Conservation (phyloP, 1,284 basidiomycete species). For the Hemileia vastatrix region DNA sequence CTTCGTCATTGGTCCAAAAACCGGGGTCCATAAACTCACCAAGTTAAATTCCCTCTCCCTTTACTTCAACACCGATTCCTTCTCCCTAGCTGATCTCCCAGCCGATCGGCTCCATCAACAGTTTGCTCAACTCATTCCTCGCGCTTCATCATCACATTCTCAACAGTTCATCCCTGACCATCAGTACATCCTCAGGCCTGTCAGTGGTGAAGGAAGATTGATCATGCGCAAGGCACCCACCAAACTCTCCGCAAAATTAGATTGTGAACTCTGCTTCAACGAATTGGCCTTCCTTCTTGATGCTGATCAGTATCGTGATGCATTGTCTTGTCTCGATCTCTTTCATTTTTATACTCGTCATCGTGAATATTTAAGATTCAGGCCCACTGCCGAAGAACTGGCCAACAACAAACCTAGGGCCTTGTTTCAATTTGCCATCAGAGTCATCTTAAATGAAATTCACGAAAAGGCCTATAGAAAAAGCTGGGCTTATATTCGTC, state of each 20-base stretch:
- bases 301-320: conserved; percentile 89
- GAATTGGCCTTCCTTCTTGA: conserved; percentile 90
- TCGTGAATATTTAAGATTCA: conserved; percentile 67
- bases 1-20: conserved; percentile 82
- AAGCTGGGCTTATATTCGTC: conserved; percentile 85
- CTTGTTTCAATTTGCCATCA: conserved; percentile 68
- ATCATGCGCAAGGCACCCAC: conserved; percentile 71
- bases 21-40: conserved; percentile 89
- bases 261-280: conserved; percentile 81
- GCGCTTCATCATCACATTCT: conserved; percentile 28
- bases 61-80: conserved; percentile 92
- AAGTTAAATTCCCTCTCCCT: conserved; percentile 77
- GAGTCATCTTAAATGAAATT: conserved; percentile 74
- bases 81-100: conserved; percentile 60
- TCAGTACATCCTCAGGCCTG: conserved; percentile 92
- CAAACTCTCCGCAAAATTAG: conserved; percentile 68
- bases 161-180: conserved; percentile 58
- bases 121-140: conserved; percentile 59
- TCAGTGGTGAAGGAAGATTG: conserved; percentile 85
- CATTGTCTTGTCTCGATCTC: conserved; percentile 86
- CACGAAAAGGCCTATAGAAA: conserved; percentile 74
- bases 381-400: conserved; percentile 57
- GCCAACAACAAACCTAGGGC: conserved; percentile 60
- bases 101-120: conserved; percentile 51
- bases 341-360: conserved; percentile 93